These are phyloP conservation scores for Toxicodendron radicans DNA, from an alignment of 345 rosid genomes.

Conservation along the genomic window DNA sequence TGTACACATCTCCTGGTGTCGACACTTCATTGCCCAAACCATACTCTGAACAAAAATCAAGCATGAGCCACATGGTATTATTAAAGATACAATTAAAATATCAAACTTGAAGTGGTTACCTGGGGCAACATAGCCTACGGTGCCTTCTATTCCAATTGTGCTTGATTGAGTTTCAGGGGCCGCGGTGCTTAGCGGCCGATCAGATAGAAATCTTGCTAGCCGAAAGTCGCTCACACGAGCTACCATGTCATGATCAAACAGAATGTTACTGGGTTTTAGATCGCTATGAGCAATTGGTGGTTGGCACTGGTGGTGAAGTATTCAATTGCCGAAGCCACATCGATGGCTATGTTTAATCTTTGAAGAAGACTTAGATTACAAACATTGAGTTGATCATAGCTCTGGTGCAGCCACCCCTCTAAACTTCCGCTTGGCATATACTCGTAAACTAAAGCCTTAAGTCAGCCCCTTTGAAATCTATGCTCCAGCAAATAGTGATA, in stretches of 20 bases:
- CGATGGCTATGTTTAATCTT: slow-evolving; percentile 19
- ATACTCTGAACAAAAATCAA: neutral
- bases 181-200: neutral
- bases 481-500: slow-evolving; percentile 23
- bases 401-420: slow-evolving; percentile 16
- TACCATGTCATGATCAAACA: slow-evolving; percentile 19
- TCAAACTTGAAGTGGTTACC: neutral
- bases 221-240: slow-evolving; percentile 28
- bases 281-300: slow-evolving; percentile 22
- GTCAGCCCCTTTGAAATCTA: slow-evolving; percentile 18
- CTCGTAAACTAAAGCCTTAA: slow-evolving; percentile 28
- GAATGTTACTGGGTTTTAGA: slow-evolving; percentile 23
- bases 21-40: too few relatives aligned
- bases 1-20: too few relatives aligned
- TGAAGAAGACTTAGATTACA: slow-evolving; percentile 18
- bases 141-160: slow-evolving; percentile 21
- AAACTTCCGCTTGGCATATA: slow-evolving; percentile 30
- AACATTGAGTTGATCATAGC: neutral
- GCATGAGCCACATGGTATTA: neutral
- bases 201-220: slow-evolving; percentile 15
- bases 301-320: slow-evolving; percentile 25
- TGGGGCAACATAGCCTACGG: slow-evolving; percentile 17
- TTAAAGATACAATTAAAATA: too few relatives aligned
- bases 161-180: neutral
- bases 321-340: slow-evolving; percentile 21